These are phyloP conservation scores for Trifolium dubium DNA, from an alignment of 306 rosid genomes.

Conservation along the genomic window DNA sequence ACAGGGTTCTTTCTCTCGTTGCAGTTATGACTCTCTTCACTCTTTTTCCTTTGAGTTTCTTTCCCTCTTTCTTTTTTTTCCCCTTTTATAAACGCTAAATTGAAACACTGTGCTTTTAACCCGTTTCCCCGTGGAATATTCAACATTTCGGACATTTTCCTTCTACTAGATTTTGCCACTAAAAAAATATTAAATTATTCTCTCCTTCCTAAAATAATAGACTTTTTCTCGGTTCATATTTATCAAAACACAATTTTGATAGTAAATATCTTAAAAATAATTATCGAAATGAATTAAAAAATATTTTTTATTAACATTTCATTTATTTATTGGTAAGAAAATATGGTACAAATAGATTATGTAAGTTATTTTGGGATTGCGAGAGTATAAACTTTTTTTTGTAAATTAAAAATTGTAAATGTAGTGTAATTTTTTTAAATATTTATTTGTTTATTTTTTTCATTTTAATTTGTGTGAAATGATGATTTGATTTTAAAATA, in stretches of 20 bases:
- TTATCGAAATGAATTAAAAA: too few relatives aligned
- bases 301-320: too few relatives aligned
- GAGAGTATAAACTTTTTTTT: too few relatives aligned
- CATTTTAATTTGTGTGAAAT: background rate
- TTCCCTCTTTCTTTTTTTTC: background rate
- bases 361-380: too few relatives aligned
- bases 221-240: too few relatives aligned
- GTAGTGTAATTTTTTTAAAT: background rate
- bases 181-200: background rate
- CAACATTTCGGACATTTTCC: background rate
- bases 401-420: background rate
- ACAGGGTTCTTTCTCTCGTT: slow-evolving; percentile 33
- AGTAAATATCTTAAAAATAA: too few relatives aligned
- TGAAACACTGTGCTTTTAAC: background rate
- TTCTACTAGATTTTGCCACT: background rate
- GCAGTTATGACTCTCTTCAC: slow-evolving; percentile 23
- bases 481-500: too few relatives aligned
- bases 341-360: background rate
- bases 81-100: background rate
- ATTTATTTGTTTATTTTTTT: background rate
- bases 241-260: too few relatives aligned
- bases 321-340: too few relatives aligned
- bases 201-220: too few relatives aligned
- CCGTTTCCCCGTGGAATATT: background rate
- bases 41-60: background rate